Evolutionary conservation across 1,284 basidiomycete genomes (phyloP).

Genomic region (Cryptococcus amylolentus): DNA sequence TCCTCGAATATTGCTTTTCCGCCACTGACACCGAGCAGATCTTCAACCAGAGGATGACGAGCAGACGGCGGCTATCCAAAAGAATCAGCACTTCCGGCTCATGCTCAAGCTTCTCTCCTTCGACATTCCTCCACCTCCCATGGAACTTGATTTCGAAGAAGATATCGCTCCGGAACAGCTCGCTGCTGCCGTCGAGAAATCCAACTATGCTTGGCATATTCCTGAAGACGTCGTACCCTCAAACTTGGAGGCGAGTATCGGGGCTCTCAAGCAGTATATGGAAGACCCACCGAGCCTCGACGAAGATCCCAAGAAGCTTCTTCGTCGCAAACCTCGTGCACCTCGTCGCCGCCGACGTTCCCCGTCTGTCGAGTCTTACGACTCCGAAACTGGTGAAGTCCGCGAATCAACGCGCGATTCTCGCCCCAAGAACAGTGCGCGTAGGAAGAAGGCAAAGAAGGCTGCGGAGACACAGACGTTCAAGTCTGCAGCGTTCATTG

Average conservation of each 20-base stretch:
- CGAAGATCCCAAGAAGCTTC: conserved; percentile 33
- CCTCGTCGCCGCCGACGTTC: conserved; percentile 1
- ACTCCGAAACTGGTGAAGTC: conserved; percentile 59
- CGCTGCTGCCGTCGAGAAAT: neutral
- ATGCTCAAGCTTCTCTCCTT: conserved; percentile 57
- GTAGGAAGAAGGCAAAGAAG: conserved; percentile 57
- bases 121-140: conserved; percentile 17
- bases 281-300: conserved; percentile 18
- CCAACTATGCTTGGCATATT: conserved; percentile 24
- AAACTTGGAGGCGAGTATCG: conserved; percentile 26
- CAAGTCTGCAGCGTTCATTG: conserved; percentile 85
- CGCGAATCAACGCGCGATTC: neutral
- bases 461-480: conserved; percentile 63
- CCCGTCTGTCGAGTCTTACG: conserved; percentile 36
- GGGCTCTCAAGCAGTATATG: conserved; percentile 38
- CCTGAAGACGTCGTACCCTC: conserved; percentile 30
- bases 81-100: conserved; percentile 73
- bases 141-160: conserved; percentile 6
- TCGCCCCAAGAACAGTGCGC: conserved; percentile 53
- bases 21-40: conserved; percentile 51
- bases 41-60: conserved; percentile 71
- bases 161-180: conserved; percentile 14
- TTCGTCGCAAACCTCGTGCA: conserved; percentile 17
- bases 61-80: conserved; percentile 68
- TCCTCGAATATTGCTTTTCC: neutral